Base-by-base conservation (phyloP, 106 monocot species). In the Narthecium ossifragum region DNA sequence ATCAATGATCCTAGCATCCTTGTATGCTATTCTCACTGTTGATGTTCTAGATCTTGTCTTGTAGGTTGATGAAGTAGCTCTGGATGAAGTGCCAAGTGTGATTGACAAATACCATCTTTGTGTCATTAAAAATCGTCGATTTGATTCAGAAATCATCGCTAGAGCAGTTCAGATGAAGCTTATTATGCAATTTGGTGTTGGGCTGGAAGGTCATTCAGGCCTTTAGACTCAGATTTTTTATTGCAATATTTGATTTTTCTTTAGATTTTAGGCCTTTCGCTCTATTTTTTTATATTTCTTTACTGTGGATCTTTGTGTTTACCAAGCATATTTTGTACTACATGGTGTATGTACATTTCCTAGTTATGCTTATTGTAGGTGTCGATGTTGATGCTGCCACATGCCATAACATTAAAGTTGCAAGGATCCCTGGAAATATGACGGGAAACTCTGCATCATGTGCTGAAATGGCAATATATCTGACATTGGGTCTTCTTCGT, bases 381-480 rank as follows among this genome's bases (percentile, higher is more conserved):
- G 86, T 96, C 30, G 90, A 90, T 62, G 46, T 96, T 62, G 78
- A 76, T 55, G 90, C 96, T 60, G 90, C 96, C 29, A 84, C 90
- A 28, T 22, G 34, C 26, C 80, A 78, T 67, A 83, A 86, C 31
- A 86, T 96, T 53, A 96, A 86, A 75, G 90, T 96, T 60, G 86
- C 86, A 45, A 83, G 78, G 55, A 96, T 96, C 63, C 96, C 96
- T 66, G 89, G 83, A 49, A 71, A 64, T 45, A 68, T 57, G 39
- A 78, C 80, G 29, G 96, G 96, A 53, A 96, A 90, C 74, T 77
- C 96, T 48, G 29, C 66, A 21, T 71, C 96, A 57, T 90, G 90
- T 72, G 86, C 96, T 57, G 96, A 96, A 86, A 78, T 90, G 90
- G 90, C 83, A 51, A 84, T 96, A 68, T 96, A 96, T 72, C 73